Percentiles rank a stretch among this genome's conserved stretches.
Conservation (phyloP, 73 alveolate species). For the Tetrahymena elliotti region DNA sequence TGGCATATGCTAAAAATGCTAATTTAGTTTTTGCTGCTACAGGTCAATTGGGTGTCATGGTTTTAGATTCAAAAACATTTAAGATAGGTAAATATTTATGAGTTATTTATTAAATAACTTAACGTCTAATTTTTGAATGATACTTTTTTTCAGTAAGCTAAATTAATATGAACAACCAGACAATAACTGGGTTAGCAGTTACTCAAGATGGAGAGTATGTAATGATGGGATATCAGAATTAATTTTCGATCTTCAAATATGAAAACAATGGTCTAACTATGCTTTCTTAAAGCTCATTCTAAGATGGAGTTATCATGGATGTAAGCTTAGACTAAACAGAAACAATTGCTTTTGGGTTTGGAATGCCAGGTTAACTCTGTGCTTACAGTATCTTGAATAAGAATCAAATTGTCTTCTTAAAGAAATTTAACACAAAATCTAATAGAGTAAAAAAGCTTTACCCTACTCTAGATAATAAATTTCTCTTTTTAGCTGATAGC, state of each 20-base stretch:
- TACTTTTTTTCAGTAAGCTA: background rate
- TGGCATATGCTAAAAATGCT: background rate
- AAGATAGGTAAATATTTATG: background rate
- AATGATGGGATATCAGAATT: background rate
- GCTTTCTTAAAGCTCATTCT: background rate
- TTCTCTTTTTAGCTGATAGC: background rate
- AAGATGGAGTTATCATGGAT: background rate
- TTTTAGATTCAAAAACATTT: background rate
- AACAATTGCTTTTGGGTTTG: background rate
- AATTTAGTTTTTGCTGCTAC: background rate
- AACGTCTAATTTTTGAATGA: too few species aligned
- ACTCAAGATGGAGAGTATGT: background rate
- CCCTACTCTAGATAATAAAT: background rate
- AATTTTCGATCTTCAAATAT: background rate
- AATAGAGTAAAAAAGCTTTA: background rate
- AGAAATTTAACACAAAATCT: background rate
- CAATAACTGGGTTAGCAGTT: background rate
- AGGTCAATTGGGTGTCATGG: background rate
- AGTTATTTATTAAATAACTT: background rate
- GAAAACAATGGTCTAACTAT: background rate
- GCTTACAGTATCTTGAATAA: background rate
- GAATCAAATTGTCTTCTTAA: background rate
- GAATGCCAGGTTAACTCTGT: background rate
- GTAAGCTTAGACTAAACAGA: background rate
- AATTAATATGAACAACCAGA: background rate